phyloP scores from a whole-genome alignment of 768 basidiomycete genomes.

The Pleurotus pulmonarius region DNA sequence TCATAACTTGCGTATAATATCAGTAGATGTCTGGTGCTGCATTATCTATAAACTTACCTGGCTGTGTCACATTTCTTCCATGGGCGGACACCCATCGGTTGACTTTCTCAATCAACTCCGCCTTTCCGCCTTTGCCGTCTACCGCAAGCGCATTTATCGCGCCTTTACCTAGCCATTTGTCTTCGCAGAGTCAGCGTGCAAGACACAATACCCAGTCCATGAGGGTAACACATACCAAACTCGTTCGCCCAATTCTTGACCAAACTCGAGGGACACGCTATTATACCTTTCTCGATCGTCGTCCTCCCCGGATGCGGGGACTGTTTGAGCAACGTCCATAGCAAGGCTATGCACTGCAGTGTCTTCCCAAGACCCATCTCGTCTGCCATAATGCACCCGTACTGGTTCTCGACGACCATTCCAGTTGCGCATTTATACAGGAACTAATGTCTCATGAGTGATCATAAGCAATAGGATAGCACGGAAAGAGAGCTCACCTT shows the following conservation, averaged over 20 bases:
- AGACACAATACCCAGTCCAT: background rate
- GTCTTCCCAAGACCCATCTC: slow-evolving; percentile 99
- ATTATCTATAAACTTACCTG: slow-evolving; percentile 50
- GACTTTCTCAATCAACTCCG: slow-evolving; percentile 74
- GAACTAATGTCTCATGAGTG: slow-evolving; percentile 53
- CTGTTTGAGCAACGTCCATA: slow-evolving; percentile 96
- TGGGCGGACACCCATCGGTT: slow-evolving; percentile 85
- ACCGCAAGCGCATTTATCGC: slow-evolving; percentile 81
- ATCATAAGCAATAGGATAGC: too few species aligned
- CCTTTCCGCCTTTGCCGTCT: slow-evolving; percentile 89
- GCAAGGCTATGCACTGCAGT: slow-evolving; percentile 90
- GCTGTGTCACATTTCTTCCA: slow-evolving; percentile 88
- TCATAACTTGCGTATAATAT: slow-evolving; percentile 69
- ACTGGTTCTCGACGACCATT: slow-evolving; percentile 86
- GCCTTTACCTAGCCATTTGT: slow-evolving; percentile 93
- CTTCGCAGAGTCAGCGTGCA: slow-evolving; percentile 33
- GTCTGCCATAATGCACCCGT: slow-evolving; percentile 98
- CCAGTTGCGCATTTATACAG: slow-evolving; percentile 94
- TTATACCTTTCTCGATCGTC: slow-evolving; percentile 95
- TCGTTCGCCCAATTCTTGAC: slow-evolving; percentile 99
- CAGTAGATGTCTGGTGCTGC: background rate
- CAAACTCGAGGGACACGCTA: slow-evolving; percentile 93
- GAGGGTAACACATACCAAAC: slow-evolving; percentile 54
- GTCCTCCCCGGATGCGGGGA: slow-evolving; percentile 85
- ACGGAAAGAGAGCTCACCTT: slow-evolving; percentile 51